Evolutionary conservation across 768 basidiomycete species (phyloP).

Genomic region (Calocybe cyanea): DNA sequence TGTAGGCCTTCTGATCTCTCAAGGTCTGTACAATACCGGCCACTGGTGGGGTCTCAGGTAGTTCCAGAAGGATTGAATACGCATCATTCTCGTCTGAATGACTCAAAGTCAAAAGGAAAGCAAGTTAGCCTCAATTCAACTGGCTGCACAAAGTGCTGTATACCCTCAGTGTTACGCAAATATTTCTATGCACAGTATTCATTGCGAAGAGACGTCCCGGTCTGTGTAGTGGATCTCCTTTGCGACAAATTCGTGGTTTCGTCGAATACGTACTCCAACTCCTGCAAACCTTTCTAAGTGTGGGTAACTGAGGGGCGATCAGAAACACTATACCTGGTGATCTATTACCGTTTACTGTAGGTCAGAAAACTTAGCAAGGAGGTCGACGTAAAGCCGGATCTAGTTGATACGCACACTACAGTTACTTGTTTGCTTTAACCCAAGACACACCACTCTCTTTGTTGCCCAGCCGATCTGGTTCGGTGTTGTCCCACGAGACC

Average conservation of each 20-base stretch:
- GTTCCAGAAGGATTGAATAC: slow-evolving; percentile 31
- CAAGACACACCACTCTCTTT: too few species aligned
- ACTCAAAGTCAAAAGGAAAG: background rate
- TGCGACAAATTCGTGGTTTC: slow-evolving; percentile 32
- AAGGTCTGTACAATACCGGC: slow-evolving; percentile 42
- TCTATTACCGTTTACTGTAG: slow-evolving; percentile 39
- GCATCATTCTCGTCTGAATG: slow-evolving; percentile 38
- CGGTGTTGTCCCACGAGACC: too few species aligned
- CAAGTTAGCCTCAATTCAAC: background rate
- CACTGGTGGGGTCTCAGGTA: slow-evolving; percentile 56
- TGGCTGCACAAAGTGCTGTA: background rate
- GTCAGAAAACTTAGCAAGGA: slow-evolving; percentile 23
- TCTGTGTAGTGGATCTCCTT: slow-evolving; percentile 27
- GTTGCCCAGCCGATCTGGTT: too few species aligned
- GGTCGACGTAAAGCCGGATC: slow-evolving; percentile 20
- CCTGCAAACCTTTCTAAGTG: slow-evolving; percentile 33
- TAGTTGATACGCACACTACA: slow-evolving; percentile 8
- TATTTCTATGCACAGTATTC: slow-evolving; percentile 36
- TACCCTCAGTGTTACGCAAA: slow-evolving; percentile 25
- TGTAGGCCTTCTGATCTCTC: slow-evolving; percentile 42
- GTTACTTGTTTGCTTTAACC: too few species aligned
- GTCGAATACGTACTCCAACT: slow-evolving; percentile 38
- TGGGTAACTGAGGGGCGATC: too few species aligned
- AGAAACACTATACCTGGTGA: slow-evolving; percentile 43
- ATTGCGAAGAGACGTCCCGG: slow-evolving; percentile 41